Evolutionary conservation across 495 filamentous ascomycete species (phyloP), one percentile per base, ranked within the genome.

Genomic region (Aspergillus leporis): DNA sequence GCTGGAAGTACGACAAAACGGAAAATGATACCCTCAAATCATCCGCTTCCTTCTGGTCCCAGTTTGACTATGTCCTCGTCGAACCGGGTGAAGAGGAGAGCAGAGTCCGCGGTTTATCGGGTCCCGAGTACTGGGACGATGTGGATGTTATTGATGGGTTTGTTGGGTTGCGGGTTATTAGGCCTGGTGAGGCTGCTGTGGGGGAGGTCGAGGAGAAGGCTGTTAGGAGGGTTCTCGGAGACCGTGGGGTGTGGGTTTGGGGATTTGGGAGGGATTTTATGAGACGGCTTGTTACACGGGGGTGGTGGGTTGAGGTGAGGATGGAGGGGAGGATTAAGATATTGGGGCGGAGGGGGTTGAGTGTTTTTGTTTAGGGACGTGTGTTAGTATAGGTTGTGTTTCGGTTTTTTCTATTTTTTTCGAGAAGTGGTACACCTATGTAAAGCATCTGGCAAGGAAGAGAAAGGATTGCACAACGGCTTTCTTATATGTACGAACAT

Each of bases 61-160:
- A 77, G 25, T 92, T 97, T 58, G 89, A 96, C 64, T 99, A 91
- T 65, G 85, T 84, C 7, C 78, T 98, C 6, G 80, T 87, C 10
- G 90, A 94, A 74, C 74, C 84, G 5, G 67, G 62, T 13, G 56
- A 65, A 21, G 87, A 86, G 14, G 78, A 73, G 41, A 66, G 68
- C 28, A 71, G 80, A 1, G 83, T 87, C 21, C 52, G 53, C 10
- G 46, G 62, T 6, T 2, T 46, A 19, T 60, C 55, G 10, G 43
- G 4, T 10, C 30, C 55, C 56, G 87, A 86, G 0, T 74, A 75
- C 2, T 99, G 93, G 92, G 81, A 90, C 59, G 78, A 83, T 10
- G 71, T 94, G 9, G 83, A 82, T 19, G 81, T 83, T 0, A 81
- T 96, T 1, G 74, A 86, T 55, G 90, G 87, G 0, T 95, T 87